Conservation (phyloP, 768 basidiomycete genomes). For the Collybia mongolica region DNA sequence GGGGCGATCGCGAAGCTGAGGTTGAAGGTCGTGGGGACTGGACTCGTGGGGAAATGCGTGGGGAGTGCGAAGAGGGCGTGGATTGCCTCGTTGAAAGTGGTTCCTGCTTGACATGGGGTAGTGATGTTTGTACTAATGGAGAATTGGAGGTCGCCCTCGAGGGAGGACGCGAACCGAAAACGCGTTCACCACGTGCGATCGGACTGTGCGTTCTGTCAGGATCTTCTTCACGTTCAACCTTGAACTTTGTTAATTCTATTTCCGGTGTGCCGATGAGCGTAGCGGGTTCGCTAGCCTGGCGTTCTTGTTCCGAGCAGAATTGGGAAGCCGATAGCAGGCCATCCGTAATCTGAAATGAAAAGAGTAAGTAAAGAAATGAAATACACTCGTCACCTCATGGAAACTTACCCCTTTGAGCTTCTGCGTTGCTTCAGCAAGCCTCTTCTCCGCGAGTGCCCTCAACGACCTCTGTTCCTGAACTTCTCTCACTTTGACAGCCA, state of each 20-base stretch:
- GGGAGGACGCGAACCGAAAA: too few species aligned
- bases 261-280: neutral
- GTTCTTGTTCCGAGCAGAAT: neutral
- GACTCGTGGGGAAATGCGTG: neutral
- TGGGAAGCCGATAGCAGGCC: neutral
- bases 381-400: too few species aligned
- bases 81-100: too few species aligned
- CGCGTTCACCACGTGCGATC: neutral
- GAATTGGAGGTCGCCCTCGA: neutral
- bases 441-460: slow-evolving; percentile 13
- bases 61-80: neutral
- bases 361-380: neutral
- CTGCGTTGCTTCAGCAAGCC: slow-evolving; percentile 10
- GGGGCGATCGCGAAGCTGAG: neutral
- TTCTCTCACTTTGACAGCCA: slow-evolving; percentile 9
- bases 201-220: neutral
- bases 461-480: slow-evolving; percentile 15
- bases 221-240: neutral
- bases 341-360: neutral
- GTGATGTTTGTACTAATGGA: neutral
- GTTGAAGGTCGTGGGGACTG: neutral
- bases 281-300: neutral
- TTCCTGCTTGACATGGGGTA: too few species aligned
- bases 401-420: slow-evolving; percentile 10
- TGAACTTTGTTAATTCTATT: neutral